phyloP scores from a whole-genome alignment of 331 rosid species.

The Cydonia oblonga region DNA sequence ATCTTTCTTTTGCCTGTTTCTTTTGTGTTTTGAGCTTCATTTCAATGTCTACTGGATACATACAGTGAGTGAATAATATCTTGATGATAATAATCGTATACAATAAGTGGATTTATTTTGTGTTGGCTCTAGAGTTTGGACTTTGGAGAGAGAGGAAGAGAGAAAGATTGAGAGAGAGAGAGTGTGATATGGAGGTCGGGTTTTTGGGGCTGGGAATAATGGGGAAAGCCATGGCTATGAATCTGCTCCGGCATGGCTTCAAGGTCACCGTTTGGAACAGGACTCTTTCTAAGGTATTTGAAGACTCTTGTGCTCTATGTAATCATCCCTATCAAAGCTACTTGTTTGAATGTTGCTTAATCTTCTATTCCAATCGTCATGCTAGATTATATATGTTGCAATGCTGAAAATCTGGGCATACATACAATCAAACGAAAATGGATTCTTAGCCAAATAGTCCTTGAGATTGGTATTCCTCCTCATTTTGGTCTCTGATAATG shows the following conservation, averaged over 20 bases:
- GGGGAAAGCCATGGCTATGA: conserved; percentile 75
- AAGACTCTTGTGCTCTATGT: background rate
- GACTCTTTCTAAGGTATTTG: conserved; percentile 59
- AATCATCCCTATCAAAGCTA: background rate
- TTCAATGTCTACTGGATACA: background rate
- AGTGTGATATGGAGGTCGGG: conserved; percentile 48
- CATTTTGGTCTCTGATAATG: too few species aligned
- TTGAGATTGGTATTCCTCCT: too few species aligned
- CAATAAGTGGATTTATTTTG: too few species aligned
- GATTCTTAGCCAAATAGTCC: too few species aligned
- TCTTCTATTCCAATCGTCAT: background rate
- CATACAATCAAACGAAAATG: background rate
- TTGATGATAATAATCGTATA: too few species aligned
- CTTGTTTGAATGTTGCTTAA: background rate
- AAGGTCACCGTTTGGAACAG: conserved; percentile 86
- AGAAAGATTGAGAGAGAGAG: background rate
- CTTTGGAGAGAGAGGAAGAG: too few species aligned
- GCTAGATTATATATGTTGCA: background rate
- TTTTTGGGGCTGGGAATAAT: conserved; percentile 79
- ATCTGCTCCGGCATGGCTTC: conserved; percentile 53
- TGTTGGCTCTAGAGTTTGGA: too few species aligned
- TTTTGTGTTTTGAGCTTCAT: background rate
- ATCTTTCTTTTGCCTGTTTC: background rate
- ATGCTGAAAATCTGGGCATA: background rate
- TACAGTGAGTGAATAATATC: background rate